A percentile compares a stretch with the other conserved stretches of the same genome.
Evolutionary conservation across 2,329 filamentous ascomycete genomes (phyloP).

Genomic region (Scorias spongiosa): DNA sequence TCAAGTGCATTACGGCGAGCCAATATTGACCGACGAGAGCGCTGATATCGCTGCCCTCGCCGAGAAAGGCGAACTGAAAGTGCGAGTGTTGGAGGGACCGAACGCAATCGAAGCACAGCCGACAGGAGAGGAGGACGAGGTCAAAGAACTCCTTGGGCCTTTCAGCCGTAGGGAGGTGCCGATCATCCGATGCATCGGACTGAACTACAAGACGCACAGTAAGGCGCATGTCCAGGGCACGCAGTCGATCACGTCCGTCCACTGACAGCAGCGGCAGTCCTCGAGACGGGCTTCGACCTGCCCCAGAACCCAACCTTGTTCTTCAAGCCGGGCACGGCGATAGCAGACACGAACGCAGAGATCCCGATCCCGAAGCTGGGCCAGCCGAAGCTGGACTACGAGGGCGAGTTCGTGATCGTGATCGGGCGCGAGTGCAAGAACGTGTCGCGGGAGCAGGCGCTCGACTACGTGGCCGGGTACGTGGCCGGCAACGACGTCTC

Average conservation of each 20-base stretch:
- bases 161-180: constrained; percentile 37
- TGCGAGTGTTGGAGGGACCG: constrained; percentile 35
- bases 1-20: constrained; percentile 57
- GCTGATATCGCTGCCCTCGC: constrained; percentile 18
- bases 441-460: constrained; percentile 46
- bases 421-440: constrained; percentile 54
- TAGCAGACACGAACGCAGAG: constrained; percentile 48
- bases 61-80: constrained; percentile 32
- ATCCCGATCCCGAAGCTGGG: constrained; percentile 52
- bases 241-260: background rate
- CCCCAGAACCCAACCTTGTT: constrained; percentile 61
- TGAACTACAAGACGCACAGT: constrained; percentile 45
- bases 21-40: constrained; percentile 32
- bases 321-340: constrained; percentile 53
- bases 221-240: constrained; percentile 3
- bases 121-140: constrained; percentile 38
- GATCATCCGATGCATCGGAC: constrained; percentile 42
- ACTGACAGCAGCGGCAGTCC: constrained; percentile 9
- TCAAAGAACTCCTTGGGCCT: constrained; percentile 40
- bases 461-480: constrained; percentile 63
- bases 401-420: constrained; percentile 61
- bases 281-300: constrained; percentile 45
- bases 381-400: constrained; percentile 58
- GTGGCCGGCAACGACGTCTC: constrained; percentile 66
- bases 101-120: constrained; percentile 31